Conservation (phyloP, 164 flowering plant species). For the Vitis rupestris region DNA sequence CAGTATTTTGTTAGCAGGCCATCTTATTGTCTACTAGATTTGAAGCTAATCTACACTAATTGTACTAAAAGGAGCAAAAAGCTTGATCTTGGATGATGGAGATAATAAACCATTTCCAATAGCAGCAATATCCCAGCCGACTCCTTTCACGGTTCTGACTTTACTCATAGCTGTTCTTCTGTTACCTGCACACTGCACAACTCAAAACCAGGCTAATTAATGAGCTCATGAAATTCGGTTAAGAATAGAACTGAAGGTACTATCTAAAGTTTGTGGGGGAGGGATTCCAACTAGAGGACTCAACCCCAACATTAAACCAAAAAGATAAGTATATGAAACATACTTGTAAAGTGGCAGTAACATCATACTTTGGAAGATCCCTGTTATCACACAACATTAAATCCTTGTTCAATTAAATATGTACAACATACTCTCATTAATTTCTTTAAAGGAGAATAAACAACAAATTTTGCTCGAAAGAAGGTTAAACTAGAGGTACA, state of each 20-base stretch:
- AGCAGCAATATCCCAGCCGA: constrained; percentile 97
- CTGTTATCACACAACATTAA: constrained; percentile 34
- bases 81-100: not conserved
- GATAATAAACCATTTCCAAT: constrained; percentile 79
- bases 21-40: not conserved
- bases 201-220: constrained; percentile 8
- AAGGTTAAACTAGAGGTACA: not conserved
- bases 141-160: constrained; percentile 74
- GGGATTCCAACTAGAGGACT: not conserved
- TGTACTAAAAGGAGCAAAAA: not conserved
- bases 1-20: not conserved
- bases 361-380: constrained; percentile 79
- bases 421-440: not conserved
- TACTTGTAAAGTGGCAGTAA: constrained; percentile 91
- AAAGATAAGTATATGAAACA: not conserved
- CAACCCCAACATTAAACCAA: not conserved
- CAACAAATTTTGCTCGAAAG: not conserved
- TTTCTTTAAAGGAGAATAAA: not conserved
- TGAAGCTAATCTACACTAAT: not conserved
- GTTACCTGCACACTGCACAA: constrained; percentile 92
- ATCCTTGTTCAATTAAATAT: constrained; percentile 8
- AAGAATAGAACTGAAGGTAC: not conserved
- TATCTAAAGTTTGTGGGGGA: not conserved
- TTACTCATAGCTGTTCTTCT: constrained; percentile 99
- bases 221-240: not conserved